A percentile compares a stretch with the other conserved stretches of the same genome.
phyloP scores from a whole-genome alignment of 2,329 filamentous ascomycete genomes.

The Exophiala aquamarina region DNA sequence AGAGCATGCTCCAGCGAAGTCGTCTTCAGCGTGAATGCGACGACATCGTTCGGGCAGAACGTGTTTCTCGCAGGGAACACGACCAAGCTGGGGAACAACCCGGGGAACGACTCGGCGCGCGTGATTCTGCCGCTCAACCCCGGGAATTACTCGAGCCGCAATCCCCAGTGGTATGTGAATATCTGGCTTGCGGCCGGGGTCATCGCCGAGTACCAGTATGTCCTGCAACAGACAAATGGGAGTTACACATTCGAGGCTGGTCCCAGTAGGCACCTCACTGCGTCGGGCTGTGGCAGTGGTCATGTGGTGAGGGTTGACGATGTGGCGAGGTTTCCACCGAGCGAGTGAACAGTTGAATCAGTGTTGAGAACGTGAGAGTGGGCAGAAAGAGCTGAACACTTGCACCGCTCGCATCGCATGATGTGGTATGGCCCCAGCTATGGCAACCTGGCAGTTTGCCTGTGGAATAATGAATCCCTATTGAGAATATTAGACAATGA shows the following conservation, averaged over 20 bases:
- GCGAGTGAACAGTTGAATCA: no score
- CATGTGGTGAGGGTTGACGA: conserved; percentile 6
- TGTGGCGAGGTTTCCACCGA: background rate
- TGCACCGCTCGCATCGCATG: no score
- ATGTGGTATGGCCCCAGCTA: no score
- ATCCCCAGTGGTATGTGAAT: conserved; percentile 54
- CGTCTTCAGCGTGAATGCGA: conserved; percentile 21
- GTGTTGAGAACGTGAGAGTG: no score
- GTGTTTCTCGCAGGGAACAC: conserved; percentile 65
- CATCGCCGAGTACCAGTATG: conserved; percentile 67
- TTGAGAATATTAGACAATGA: no score
- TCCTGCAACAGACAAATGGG: conserved; percentile 58
- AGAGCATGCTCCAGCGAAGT: conserved; percentile 19
- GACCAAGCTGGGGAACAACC: conserved; percentile 51
- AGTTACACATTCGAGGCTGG: conserved; percentile 19
- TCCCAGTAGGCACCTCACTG: conserved; percentile 3
- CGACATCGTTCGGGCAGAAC: conserved; percentile 48
- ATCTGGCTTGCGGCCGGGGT: conserved; percentile 58
- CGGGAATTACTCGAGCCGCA: conserved; percentile 14
- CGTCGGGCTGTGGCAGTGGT: conserved; percentile 14
- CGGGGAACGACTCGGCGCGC: conserved; percentile 6
- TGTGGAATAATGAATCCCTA: no score
- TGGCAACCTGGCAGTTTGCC: no score
- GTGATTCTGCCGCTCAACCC: conserved; percentile 16
- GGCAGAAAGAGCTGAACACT: no score